These are phyloP conservation scores for Pythium biforme DNA, from an alignment of 352 stramenopile genomes.

Conservation along the genomic window DNA sequence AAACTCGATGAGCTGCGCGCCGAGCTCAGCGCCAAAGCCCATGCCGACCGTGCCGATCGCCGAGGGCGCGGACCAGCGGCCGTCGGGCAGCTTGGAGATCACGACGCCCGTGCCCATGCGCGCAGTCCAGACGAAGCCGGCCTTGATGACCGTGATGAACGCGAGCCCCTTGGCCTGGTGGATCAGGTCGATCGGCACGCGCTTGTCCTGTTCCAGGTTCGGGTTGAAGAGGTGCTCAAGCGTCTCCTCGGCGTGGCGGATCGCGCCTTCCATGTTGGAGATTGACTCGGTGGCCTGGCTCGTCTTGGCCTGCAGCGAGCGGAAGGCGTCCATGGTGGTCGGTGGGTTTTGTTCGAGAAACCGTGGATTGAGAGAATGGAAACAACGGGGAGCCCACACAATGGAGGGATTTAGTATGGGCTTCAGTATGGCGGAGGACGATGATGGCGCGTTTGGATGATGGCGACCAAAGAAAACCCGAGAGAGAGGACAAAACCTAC, in stretches of 20 bases:
- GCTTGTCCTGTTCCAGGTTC: conserved; percentile 80
- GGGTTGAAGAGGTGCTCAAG: conserved; percentile 92
- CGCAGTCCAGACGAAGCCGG: conserved; percentile 83
- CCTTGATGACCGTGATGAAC: conserved; percentile 93
- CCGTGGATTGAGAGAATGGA: neutral
- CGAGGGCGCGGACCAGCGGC: conserved; percentile 94
- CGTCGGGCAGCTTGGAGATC: conserved; percentile 91
- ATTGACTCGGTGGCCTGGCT: conserved; percentile 66
- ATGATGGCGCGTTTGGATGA: conserved; percentile 1
- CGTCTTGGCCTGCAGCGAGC: conserved; percentile 24
- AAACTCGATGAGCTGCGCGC: conserved; percentile 84
- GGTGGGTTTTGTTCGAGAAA: conserved; percentile 1
- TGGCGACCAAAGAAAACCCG: neutral
- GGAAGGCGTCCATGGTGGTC: conserved; percentile 21
- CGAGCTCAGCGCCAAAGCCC: conserved; percentile 77
- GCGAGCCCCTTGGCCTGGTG: conserved; percentile 88
- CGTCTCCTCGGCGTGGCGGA: conserved; percentile 87
- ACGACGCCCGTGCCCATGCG: conserved; percentile 91
- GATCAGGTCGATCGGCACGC: conserved; percentile 89
- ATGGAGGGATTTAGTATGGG: conserved; percentile 10
- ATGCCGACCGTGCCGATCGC: conserved; percentile 93
- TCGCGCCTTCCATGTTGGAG: conserved; percentile 89
- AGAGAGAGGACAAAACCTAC: conserved; percentile 5
- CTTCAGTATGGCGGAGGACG: conserved; percentile 10
- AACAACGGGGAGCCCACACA: too few species aligned